A percentile compares a stretch with the other conserved stretches of the same genome.
These are phyloP conservation scores for Protea cynaroides DNA, from an alignment of 164 flowering plant species.

Conservation along the genomic window DNA sequence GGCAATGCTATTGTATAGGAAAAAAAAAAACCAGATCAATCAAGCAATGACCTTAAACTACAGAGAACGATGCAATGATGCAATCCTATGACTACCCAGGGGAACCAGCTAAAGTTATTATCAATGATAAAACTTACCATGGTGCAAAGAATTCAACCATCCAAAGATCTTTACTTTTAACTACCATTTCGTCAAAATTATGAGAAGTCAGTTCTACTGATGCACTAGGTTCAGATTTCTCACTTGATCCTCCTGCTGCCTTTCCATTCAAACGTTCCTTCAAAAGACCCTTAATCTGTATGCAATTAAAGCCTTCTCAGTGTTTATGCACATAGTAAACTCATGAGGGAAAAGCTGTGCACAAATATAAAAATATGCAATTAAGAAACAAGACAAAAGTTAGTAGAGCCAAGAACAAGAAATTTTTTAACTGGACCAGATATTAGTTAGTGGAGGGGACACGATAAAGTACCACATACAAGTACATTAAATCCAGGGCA, in stretches of 20 bases:
- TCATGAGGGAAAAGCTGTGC: not conserved
- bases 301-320: too few species aligned
- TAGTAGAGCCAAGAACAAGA: too few species aligned
- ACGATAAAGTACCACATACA: too few species aligned
- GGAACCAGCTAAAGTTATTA: constrained; percentile 6
- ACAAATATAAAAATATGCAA: not conserved
- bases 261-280: constrained; percentile 80
- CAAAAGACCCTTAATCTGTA: constrained; percentile 72
- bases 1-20: too few species aligned
- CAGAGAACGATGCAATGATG: too few species aligned
- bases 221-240: constrained; percentile 63
- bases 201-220: constrained; percentile 70
- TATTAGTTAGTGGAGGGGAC: too few species aligned
- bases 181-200: constrained; percentile 82
- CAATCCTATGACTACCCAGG: not conserved
- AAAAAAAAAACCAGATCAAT: too few species aligned
- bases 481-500: too few species aligned
- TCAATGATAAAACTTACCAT: constrained; percentile 50
- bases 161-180: constrained; percentile 95
- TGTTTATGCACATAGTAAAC: too few species aligned
- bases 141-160: constrained; percentile 97
- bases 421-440: too few species aligned
- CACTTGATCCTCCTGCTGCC: constrained; percentile 61
- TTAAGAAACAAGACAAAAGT: not conserved
- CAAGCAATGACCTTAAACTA: too few species aligned